phyloP scores from a whole-genome alignment of 1,284 basidiomycete genomes.

The Cryptococcus jaspeensis region DNA sequence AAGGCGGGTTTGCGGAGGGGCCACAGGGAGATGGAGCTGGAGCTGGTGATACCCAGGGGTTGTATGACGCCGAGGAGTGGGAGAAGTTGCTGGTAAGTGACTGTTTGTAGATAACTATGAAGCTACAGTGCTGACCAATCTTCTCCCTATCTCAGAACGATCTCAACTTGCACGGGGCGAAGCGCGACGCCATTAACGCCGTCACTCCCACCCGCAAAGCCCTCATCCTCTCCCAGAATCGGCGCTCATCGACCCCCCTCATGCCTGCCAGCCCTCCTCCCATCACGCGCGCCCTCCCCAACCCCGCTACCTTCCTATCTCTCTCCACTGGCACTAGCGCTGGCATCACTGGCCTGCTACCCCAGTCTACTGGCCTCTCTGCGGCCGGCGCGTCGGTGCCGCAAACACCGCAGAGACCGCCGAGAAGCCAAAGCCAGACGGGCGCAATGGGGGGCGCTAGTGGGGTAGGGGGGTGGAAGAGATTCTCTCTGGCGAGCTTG shows the following conservation, averaged over 20 bases:
- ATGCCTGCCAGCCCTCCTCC: slow-evolving; percentile 46
- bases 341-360: slow-evolving; percentile 13
- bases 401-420: slow-evolving; percentile 25
- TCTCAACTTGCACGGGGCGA: slow-evolving; percentile 69
- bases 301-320: slow-evolving; percentile 60
- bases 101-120: too few species aligned
- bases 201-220: slow-evolving; percentile 67
- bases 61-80: slow-evolving; percentile 49
- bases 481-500: slow-evolving; percentile 71
- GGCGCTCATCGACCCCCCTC: slow-evolving; percentile 35
- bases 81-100: slow-evolving; percentile 64
- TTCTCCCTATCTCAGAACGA: slow-evolving; percentile 57
- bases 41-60: neutral
- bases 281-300: slow-evolving; percentile 10
- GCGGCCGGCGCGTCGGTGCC: slow-evolving; percentile 55
- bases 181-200: slow-evolving; percentile 64
- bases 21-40: neutral
- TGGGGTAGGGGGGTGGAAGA: slow-evolving; percentile 59
- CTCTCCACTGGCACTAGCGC: slow-evolving; percentile 36
- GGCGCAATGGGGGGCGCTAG: slow-evolving; percentile 43
- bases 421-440: slow-evolving; percentile 57
- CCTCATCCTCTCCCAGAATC: slow-evolving; percentile 64
- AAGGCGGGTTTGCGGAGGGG: neutral
- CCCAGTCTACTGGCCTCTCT: slow-evolving; percentile 20
- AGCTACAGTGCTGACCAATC: neutral